Evolutionary conservation across 2,329 filamentous ascomycete species (phyloP), one percentile per base, ranked within the genome.

Genomic region (Microthyrium microscopicum): DNA sequence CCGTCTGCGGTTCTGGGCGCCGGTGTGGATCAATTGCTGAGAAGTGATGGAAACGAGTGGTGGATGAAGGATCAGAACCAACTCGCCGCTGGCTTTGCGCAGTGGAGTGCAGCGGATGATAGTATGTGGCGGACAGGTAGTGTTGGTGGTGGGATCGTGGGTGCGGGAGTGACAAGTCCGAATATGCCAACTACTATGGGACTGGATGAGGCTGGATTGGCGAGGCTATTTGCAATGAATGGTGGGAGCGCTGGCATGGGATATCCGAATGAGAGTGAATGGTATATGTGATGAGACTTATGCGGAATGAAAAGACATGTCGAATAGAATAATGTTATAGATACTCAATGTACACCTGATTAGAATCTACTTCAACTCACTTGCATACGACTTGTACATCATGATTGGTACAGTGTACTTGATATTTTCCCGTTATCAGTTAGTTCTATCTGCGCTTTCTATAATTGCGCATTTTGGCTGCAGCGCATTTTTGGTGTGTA

Each of bases 31-130:
- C 66, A 67, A 28, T 51, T 77, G 4, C 61, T 77, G 3, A 62
- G 68, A 29, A n/a, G n/a, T n/a, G 71, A 77, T 31, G 69, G 66
- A 30, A 70, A 75, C 39, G 68, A 77, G 42, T 60, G 56, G 56
- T 74, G 70, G 60, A 60, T 73, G 34, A 57, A 64, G 22, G 73
- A 79, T 44, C 71, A 77, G 43, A 64, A 59, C 13, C 65, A 68
- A 31, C 52, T 77, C 4, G 70, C 68, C 0, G 50, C 66, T 4
- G 73, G 72, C 2, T 69, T 77, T 40, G 73, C 67, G 18, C 73
- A 72, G 35, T 78, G 73, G 72, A 26, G 20, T 11, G 17, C 31
- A 34, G 26, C 20, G n/a, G 39, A 32, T 17, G 19, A 13, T 11
- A 26, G 29, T 37, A 9, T 15, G 9, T 11, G 27, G 15, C 30